phyloP scores from a whole-genome alignment of 106 monocot genomes.

The Alisma plantagoaquatica region DNA sequence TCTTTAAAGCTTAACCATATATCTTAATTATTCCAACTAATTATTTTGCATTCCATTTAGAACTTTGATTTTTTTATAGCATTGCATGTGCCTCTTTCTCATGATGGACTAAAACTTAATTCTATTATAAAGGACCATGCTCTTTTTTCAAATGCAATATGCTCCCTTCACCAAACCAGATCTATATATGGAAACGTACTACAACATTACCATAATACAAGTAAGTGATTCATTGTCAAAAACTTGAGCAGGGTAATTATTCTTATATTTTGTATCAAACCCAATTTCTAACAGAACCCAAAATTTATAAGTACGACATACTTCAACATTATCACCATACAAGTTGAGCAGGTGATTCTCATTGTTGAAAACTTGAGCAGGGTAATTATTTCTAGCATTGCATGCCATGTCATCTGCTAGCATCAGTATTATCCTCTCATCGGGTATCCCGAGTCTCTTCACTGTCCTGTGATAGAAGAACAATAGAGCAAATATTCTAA shows the following conservation, averaged over 20 bases:
- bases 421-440: slow-evolving; percentile 98
- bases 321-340: slow-evolving; percentile 99
- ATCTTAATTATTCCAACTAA: background rate
- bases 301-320: too few species aligned
- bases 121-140: background rate
- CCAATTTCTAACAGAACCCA: too few species aligned
- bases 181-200: slow-evolving; percentile 10
- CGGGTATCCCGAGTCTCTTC: slow-evolving; percentile 90
- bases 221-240: slow-evolving; percentile 99
- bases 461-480: slow-evolving; percentile 50
- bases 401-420: slow-evolving; percentile 99
- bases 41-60: background rate
- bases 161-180: background rate
- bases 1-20: background rate
- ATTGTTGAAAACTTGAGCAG: slow-evolving; percentile 98
- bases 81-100: background rate
- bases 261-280: too few species aligned
- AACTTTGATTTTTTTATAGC: background rate
- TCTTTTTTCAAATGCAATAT: background rate
- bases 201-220: slow-evolving; percentile 97
- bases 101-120: background rate
- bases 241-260: slow-evolving; percentile 92
- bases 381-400: slow-evolving; percentile 89
- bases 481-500: background rate
- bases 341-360: slow-evolving; percentile 96